Evolutionary conservation across 2,329 filamentous ascomycete species (phyloP).

Genomic region (Paraphoma sp.): DNA sequence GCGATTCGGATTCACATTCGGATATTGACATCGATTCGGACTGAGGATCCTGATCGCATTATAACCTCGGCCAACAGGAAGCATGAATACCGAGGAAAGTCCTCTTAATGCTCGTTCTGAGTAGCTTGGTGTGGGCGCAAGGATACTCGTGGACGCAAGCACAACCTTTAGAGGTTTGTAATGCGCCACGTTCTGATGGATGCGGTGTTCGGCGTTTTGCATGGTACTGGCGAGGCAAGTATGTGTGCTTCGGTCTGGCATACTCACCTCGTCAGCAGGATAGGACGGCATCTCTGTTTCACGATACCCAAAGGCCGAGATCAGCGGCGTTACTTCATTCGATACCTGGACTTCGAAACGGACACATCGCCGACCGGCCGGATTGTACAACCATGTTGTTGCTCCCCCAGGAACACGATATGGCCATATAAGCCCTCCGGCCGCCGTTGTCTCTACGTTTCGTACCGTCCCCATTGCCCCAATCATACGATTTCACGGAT

Average conservation of each 20-base stretch:
- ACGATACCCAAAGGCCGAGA: constrained; percentile 1
- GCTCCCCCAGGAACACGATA: constrained; percentile 14
- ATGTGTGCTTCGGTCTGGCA: constrained; percentile 15
- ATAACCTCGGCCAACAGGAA: too few species aligned
- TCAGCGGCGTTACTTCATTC: not conserved
- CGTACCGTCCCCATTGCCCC: constrained; percentile 1
- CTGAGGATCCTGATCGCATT: too few species aligned
- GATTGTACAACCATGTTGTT: constrained; percentile 20
- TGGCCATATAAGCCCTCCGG: constrained; percentile 12
- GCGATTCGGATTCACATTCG: not conserved
- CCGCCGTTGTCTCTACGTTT: constrained; percentile 10
- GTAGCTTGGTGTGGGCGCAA: too few species aligned
- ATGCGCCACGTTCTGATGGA: not conserved
- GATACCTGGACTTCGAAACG: constrained; percentile 4
- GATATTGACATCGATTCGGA: not conserved
- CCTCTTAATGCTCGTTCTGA: too few species aligned
- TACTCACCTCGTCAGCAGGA: constrained; percentile 20
- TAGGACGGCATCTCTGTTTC: constrained; percentile 7
- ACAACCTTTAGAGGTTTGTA: not conserved
- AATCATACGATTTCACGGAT: constrained; percentile 1
- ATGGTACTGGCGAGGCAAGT: constrained; percentile 12
- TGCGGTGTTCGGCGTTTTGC: not conserved
- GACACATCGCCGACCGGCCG: constrained; percentile 12
- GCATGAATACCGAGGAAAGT: too few species aligned
- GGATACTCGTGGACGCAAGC: not conserved